Conservation (phyloP, 1,284 basidiomycete genomes). For the Puccinia coronata region DNA sequence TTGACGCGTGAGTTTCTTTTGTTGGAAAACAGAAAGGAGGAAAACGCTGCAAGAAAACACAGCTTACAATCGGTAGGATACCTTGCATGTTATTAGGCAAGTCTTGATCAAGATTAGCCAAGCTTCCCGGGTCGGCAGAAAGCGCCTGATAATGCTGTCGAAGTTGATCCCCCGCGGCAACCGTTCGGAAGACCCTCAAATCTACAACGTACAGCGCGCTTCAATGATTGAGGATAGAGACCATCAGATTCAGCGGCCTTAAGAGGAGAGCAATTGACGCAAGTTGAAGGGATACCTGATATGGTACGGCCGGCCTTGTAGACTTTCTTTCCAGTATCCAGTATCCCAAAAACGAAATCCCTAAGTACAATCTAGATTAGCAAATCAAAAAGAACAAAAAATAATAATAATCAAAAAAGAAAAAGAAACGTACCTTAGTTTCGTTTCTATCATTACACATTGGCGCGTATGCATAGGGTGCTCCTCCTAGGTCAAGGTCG, state of each 20-base stretch:
- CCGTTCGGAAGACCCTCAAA: slow-evolving; percentile 85
- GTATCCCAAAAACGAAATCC: slow-evolving; percentile 57
- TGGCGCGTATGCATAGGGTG: slow-evolving; percentile 90
- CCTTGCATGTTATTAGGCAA: slow-evolving; percentile 87
- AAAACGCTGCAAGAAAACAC: neutral
- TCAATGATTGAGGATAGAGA: slow-evolving; percentile 50
- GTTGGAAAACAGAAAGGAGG: neutral
- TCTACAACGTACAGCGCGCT: slow-evolving; percentile 96
- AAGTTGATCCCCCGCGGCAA: slow-evolving; percentile 73
- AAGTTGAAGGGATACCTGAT: slow-evolving; percentile 67
- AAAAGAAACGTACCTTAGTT: slow-evolving; percentile 73
- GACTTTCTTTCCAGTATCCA: slow-evolving; percentile 79
- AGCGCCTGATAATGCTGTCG: slow-evolving; percentile 83
- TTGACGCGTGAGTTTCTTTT: neutral
- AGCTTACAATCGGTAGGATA: slow-evolving; percentile 76
- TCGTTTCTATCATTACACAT: slow-evolving; percentile 94
- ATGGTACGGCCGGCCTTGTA: slow-evolving; percentile 80
- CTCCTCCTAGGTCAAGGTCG: slow-evolving; percentile 83
- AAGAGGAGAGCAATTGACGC: neutral
- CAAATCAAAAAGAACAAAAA: slow-evolving; percentile 79
- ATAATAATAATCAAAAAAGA: slow-evolving; percentile 63
- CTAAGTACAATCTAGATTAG: neutral
- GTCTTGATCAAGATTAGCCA: slow-evolving; percentile 96
- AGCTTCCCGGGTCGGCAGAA: slow-evolving; percentile 86
- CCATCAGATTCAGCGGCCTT: neutral